These are phyloP conservation scores for Mycena indigotica DNA, from an alignment of 768 basidiomycete genomes.

Conservation along the genomic window DNA sequence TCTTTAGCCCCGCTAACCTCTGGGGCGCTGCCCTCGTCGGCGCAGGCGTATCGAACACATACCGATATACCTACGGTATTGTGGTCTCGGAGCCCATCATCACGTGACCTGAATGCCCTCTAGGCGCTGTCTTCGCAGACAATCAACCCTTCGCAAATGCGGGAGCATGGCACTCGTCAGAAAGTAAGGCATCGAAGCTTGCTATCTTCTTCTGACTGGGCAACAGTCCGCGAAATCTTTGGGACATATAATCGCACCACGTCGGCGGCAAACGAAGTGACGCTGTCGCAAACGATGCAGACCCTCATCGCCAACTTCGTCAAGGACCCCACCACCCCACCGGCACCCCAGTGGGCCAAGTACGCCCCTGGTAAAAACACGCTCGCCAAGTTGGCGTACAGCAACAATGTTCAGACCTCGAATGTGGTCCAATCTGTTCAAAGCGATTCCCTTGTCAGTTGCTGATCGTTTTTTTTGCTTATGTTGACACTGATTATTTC, in stretches of 20 bases:
- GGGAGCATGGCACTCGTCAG: constrained; percentile 24
- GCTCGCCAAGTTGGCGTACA: not conserved
- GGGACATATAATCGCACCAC: constrained; percentile 27
- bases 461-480: not conserved
- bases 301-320: constrained; percentile 22
- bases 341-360: constrained; percentile 19
- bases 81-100: not conserved
- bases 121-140: constrained; percentile 20
- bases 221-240: constrained; percentile 25
- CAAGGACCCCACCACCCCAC: constrained; percentile 19
- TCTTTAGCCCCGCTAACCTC: not conserved
- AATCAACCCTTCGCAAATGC: constrained; percentile 22
- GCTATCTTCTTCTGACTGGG: not conserved
- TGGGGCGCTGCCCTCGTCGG: not conserved
- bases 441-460: not conserved
- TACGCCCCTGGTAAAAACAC: constrained; percentile 16
- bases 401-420: not conserved
- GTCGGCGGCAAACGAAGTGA: constrained; percentile 21
- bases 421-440: not conserved
- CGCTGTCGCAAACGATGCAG: constrained; percentile 24
- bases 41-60: not conserved
- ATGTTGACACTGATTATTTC: not conserved
- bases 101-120: not conserved
- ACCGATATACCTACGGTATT: not conserved
- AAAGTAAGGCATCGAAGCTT: constrained; percentile 12